Base-by-base conservation (phyloP, 208 protist species). In the Crithidia fasciculata region DNA sequence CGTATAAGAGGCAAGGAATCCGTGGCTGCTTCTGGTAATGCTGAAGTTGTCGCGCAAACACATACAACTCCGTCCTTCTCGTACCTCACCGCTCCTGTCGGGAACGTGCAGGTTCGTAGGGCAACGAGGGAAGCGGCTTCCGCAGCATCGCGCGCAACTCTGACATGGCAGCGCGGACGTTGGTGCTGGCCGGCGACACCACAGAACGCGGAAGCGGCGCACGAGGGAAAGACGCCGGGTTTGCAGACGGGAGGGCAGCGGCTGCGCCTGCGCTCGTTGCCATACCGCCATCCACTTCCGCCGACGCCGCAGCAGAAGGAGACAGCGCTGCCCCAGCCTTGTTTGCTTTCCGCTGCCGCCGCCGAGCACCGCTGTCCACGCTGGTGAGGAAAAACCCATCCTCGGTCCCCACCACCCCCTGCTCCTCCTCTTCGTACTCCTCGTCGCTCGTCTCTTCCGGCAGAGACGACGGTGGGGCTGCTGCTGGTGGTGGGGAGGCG, bases 141-240 rank as follows among this genome's bases (percentile, higher is more conserved):
- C 90, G 90, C 56, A 97, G 78, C 77, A 97, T 82, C 8, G 67
- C 77, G 19, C 86, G 83, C 37, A 97, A 81, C 72, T 97, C 90
- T 40, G 78, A 85, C 71, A 97, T 87, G 44, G 91, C 88, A 13
- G 84, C 76, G 68, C 92, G 93, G 40, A 92, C 90, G 77, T 92
- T 96, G 13, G 81, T 81, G 58, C 55, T 85, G 0, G 80, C 73
- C 9, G 87, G 84, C 16, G 81, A 90, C 44, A 83, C 66, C 1
- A 82, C 71, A 18, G 77, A 78, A 1, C 74, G 67, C 5, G 74
- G 74, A 43, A 74, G 53, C 47, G 49, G 41, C 10, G 47, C 19
- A 36, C n/a, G 53, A 16, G 74, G 71, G n/a, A 73, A 36, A 19
- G 50, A 49, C n/a, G n/a, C 49, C 39, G 15, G 39, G 8, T 49